Percentiles rank a stretch among this genome's conserved stretches.
Evolutionary conservation across 164 flowering plant species (phyloP).

Genomic region (Chimonanthus salicifolius): DNA sequence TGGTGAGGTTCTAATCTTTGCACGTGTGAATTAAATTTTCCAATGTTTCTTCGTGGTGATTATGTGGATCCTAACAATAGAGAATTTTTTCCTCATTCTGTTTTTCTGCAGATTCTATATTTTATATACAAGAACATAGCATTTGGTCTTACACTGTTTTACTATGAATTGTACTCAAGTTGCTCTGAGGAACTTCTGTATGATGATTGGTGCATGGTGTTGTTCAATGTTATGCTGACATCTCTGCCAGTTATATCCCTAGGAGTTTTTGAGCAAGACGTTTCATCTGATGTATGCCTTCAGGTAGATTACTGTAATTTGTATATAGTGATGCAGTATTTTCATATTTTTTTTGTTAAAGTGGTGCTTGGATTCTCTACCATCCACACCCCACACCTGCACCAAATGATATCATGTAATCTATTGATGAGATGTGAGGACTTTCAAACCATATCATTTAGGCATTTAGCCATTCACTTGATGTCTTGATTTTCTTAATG

Average conservation of each 20-base stretch:
- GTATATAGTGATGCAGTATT: too few species aligned
- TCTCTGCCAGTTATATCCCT: constrained; percentile 60
- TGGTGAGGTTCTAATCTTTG: constrained; percentile 26
- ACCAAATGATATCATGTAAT: not conserved
- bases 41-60: not conserved
- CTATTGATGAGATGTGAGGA: too few species aligned
- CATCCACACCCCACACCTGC: not conserved
- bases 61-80: not conserved
- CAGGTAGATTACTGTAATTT: constrained; percentile 27
- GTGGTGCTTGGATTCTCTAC: too few species aligned
- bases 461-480: too few species aligned
- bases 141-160: constrained; percentile 63
- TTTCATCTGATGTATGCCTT: constrained; percentile 54
- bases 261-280: constrained; percentile 66
- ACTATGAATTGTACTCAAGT: constrained; percentile 38
- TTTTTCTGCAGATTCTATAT: constrained; percentile 40
- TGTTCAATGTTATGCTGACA: constrained; percentile 54
- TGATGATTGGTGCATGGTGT: constrained; percentile 55
- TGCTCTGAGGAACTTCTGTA: constrained; percentile 46
- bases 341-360: too few species aligned
- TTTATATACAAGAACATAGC: constrained; percentile 60
- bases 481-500: too few species aligned
- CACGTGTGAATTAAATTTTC: not conserved
- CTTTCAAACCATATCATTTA: too few species aligned
- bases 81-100: not conserved